Conservation (phyloP, 352 stramenopile genomes). For the Globisporangium cystogenes region DNA sequence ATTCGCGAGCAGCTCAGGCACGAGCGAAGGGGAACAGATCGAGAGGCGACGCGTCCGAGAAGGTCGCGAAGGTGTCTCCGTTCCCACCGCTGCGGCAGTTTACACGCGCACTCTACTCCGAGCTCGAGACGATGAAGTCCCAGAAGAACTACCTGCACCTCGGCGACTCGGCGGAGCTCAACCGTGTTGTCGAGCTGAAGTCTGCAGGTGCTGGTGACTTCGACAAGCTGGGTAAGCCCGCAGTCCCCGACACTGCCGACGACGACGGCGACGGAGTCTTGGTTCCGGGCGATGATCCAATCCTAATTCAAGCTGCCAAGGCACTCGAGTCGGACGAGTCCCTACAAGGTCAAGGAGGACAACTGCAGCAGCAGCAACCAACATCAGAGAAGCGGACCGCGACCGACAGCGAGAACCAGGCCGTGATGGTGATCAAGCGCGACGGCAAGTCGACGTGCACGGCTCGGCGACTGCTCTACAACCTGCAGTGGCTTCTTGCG, state of each 20-base stretch:
- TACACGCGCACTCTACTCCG: conserved; percentile 36
- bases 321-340: neutral
- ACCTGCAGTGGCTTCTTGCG: conserved; percentile 64
- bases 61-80: conserved; percentile 4
- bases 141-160: conserved; percentile 59
- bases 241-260: neutral
- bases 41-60: neutral
- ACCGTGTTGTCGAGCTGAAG: conserved; percentile 31
- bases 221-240: neutral
- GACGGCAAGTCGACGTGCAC: conserved; percentile 43
- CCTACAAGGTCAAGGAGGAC: conserved; percentile 4
- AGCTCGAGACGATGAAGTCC: conserved; percentile 63
- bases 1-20: neutral
- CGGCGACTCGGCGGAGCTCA: conserved; percentile 33
- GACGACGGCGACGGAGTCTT: neutral
- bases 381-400: conserved; percentile 10
- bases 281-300: neutral
- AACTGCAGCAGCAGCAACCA: neutral
- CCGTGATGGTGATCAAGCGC: conserved; percentile 20
- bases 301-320: neutral
- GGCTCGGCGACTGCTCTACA: conserved; percentile 52
- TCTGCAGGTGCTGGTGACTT: neutral
- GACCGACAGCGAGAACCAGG: conserved; percentile 17
- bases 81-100: conserved; percentile 39
- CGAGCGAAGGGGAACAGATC: neutral